Evolutionary conservation across 2,329 filamentous ascomycete genomes (phyloP), one percentile per base, ranked within the genome.

Genomic region (Aschersonia sp.): DNA sequence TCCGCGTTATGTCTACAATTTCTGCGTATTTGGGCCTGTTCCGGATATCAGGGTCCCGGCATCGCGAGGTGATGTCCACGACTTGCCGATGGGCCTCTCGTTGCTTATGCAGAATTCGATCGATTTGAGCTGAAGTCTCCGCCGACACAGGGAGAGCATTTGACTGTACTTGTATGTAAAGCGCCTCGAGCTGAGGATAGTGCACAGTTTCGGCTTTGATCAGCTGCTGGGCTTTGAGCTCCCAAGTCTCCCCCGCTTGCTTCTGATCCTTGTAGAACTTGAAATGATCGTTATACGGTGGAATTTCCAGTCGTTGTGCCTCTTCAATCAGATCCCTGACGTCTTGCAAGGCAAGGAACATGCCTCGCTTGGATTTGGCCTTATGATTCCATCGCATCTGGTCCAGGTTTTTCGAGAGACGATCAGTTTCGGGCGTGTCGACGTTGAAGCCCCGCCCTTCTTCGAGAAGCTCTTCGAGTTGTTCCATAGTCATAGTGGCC

Each of bases 21-120:
- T 97, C 91, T 38, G 78, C 73, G 61, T 97, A 98, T 58, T 81
- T 85, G 0, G 92, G 92, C 30, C 92, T 78, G 55, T 88, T 83
- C 41, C 77, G 75, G 58, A 88, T 82, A 56, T 95, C 85, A 0
- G 75, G 69, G 38, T 88, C 74, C 53, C 81, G 85, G 52, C 84
- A 91, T 49, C 83, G 80, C 50, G 91, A 80, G 38, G 84, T 89
- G 7, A 98, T 68, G 40, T 85, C 84, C 45, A 89, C 69, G 47
- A 98, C 94, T 57, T 89, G 84, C 12, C 85, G 83, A 59, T 96
- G 89, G 1, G 89, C 89, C 61, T 97, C 92, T 28, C 92, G 83
- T 62, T 98, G 92, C 66, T 96, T 97, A 63, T 89, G 89, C 50
- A 98, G 70, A 48, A 97, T 96, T 45, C 88, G 84, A 58, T 98